Base-by-base conservation (phyloP, 2,329 filamentous ascomycete species). In the Claviceps citrina region DNA sequence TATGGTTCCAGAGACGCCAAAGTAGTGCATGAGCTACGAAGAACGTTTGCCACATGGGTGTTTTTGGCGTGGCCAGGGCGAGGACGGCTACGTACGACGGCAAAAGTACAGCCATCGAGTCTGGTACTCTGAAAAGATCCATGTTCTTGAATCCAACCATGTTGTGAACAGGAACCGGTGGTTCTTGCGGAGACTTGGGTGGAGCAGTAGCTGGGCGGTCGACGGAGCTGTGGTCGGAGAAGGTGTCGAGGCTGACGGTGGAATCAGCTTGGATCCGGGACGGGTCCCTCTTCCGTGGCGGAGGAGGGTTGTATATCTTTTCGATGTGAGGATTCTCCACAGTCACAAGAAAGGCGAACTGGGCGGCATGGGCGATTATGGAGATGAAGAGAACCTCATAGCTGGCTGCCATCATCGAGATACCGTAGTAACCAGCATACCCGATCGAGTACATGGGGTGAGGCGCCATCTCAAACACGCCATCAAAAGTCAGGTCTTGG, bases 381-480 rank as follows among this genome's bases (percentile, higher is more conserved):
- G 91, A 96, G 59, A 96, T 95, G 68, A 93, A 87, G 37, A 98
- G 73, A 43, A 98, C 89, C 54, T 89, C 86, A 64, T 96, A 96
- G 68, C 91, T 98, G 46, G 89, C 89, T 35, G 86, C 87, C 81
- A 98, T 93, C 66, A 95, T 80, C 44, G 89, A 95, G 55, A 96
- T 95, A 51, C 91, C 91, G 58, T 98, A 98, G 66, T 93, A 98
- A 35, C 91, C 91, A 39, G 85, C 86, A 61, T 98, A 98, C 30
- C 91, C 91, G 53, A 96, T 89, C 41, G 87, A 94, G 64, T 96
- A 96, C 89, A 96, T 96, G 47, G 89, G 89, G 58, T 96, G 91
- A 25, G 91, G 91, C 16, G 91, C 91, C 80, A 98, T 93, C 64
- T 98, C 91, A 58, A 96, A 98, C 46, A 98, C 91, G 42, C 91